Evolutionary conservation across 768 basidiomycete genomes (phyloP), one percentile per base, ranked within the genome.

Genomic region (Trametes gibbosa): DNA sequence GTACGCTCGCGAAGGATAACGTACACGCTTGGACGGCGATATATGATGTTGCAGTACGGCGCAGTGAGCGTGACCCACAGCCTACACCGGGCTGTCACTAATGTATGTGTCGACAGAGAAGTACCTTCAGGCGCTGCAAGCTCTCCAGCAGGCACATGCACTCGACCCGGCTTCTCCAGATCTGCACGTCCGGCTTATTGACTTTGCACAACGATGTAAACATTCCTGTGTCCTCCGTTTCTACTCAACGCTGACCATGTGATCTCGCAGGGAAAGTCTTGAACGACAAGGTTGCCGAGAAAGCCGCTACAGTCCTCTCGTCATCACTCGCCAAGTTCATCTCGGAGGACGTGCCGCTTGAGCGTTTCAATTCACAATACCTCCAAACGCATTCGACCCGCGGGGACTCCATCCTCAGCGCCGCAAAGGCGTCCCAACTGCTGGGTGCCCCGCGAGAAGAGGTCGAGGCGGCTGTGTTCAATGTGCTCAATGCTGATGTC

Each of bases 1-100:
- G 78, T 9, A 77, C 75, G 6, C 75, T 85, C 17, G 81, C 79
- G 0, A 70, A 74, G 13, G 69, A 77, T 2, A 77, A 84, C 47
- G 72, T 92, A 10, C 85, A 91, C 34, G 83, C 84, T 27, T 95
- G 92, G 88, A 72, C 86, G 49, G 78, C 81, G 0, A 76, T 79
- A 5, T 96, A 90, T 68, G 94, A 97, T 67, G 89, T 98, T 19
- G 84, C 89, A 27, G 79, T 90, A 48, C 82, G 92, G 59, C 81
- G 89, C 68, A 85, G 95, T 95, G 68, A 69, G 86, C 21, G 13
- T 24, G 23, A 14, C 7, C 3, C 7, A 24, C 1, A 5, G 19
- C 24, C 6, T 23, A 10, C 21, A 3, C 14, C 24, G 12, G 19
- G 12, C 17, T 16, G 21, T 41, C 7, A 34, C 48, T 45, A 5